Evolutionary conservation across 805 yeast species (phyloP).

Genomic region (Yamadazyma sp.): DNA sequence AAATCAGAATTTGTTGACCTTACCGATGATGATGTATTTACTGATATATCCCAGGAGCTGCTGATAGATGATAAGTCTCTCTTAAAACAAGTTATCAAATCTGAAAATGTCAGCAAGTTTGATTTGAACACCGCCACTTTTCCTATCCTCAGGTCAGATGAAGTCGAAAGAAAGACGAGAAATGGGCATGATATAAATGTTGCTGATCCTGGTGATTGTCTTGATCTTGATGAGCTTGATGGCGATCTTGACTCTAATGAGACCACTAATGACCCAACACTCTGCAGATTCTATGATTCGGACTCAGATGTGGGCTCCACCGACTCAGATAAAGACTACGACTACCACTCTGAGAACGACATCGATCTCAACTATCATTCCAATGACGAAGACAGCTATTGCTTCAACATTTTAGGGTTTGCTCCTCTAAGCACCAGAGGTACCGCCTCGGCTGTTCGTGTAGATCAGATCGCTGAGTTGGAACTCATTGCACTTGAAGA

Average conservation of each 20-base stretch:
- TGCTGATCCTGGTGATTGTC: no score
- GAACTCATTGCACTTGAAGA: constrained; percentile 8
- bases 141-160: no score
- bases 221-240: no score
- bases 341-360: constrained; percentile 11
- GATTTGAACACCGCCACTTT: no score
- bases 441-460: constrained; percentile 5
- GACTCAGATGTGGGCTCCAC: constrained; percentile 12
- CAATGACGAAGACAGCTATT: constrained; percentile 13
- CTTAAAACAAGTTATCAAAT: no score
- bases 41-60: not conserved
- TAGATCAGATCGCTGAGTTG: constrained; percentile 9
- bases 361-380: constrained; percentile 16
- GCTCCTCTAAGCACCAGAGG: constrained; percentile 11
- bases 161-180: no score
- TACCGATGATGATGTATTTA: constrained; percentile 8
- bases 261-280: not conserved
- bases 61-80: not conserved
- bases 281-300: constrained; percentile 10
- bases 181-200: no score
- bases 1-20: constrained; percentile 5
- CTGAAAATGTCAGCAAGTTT: no score
- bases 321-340: constrained; percentile 13
- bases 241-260: not conserved
- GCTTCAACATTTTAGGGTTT: constrained; percentile 13